Conservation (phyloP, 495 filamentous ascomycete species). For the Acidiella bohemica region DNA sequence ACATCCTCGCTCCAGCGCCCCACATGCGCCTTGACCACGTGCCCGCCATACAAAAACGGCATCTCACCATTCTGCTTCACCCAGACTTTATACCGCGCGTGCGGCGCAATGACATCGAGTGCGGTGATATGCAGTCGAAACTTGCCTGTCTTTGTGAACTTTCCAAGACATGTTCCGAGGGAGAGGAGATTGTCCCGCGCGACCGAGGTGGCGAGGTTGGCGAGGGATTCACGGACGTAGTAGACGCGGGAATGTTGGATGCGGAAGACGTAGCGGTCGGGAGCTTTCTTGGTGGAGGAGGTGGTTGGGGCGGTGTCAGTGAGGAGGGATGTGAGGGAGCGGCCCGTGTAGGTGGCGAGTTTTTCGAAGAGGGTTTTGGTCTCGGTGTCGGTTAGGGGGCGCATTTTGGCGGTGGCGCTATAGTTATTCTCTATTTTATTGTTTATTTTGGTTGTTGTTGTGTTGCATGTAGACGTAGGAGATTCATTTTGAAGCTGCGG, state of each 20-base stretch:
- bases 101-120: conserved; percentile 69
- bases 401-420: conserved; percentile 17
- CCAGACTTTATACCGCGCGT: conserved; percentile 90
- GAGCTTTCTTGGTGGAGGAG: conserved; percentile 34
- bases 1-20: conserved; percentile 79
- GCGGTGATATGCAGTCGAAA: conserved; percentile 75
- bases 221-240: conserved; percentile 73
- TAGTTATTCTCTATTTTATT: background rate
- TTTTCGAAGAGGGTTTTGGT: conserved; percentile 54
- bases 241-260: conserved; percentile 68
- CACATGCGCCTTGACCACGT: conserved; percentile 85
- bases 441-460: background rate
- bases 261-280: conserved; percentile 74
- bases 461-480: too few relatives aligned
- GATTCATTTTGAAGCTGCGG: too few relatives aligned
- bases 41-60: conserved; percentile 83
- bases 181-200: conserved; percentile 65
- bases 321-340: conserved; percentile 66
- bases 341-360: conserved; percentile 71
- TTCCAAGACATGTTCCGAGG: conserved; percentile 73
- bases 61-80: conserved; percentile 90
- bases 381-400: conserved; percentile 25
- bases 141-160: conserved; percentile 87
- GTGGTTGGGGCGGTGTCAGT: conserved; percentile 43
- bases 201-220: conserved; percentile 78